Evolutionary conservation across 441 rosid genomes (phyloP).

Genomic region (Theobroma grandiflorum): DNA sequence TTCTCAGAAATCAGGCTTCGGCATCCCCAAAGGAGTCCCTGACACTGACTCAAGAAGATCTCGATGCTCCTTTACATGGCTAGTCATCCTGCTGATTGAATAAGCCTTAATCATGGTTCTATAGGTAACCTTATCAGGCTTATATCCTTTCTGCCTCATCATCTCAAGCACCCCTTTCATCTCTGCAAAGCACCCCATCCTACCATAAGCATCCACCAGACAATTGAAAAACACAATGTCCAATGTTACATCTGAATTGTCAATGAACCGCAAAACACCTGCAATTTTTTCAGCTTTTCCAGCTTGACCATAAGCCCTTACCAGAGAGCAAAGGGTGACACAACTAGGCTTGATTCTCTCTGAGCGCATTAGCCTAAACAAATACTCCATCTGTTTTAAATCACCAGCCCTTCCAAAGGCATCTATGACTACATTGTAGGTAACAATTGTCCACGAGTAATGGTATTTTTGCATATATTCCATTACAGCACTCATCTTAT

Average conservation of each 20-base stretch:
- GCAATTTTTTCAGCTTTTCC: slow-evolving; percentile 71
- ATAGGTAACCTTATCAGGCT: slow-evolving; percentile 81
- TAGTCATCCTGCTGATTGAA: slow-evolving; percentile 67
- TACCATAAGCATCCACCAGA: slow-evolving; percentile 87
- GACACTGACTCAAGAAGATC: slow-evolving; percentile 47
- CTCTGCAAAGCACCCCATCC: slow-evolving; percentile 77
- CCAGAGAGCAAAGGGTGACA: slow-evolving; percentile 83
- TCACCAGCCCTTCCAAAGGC: slow-evolving; percentile 91
- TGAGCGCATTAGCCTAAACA: slow-evolving; percentile 84
- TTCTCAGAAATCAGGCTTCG: slow-evolving; percentile 63
- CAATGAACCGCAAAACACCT: slow-evolving; percentile 74
- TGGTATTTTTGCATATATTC: slow-evolving; percentile 93
- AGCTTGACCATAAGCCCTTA: slow-evolving; percentile 81
- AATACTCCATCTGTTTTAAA: slow-evolving; percentile 86
- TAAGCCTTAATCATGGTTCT: slow-evolving; percentile 89
- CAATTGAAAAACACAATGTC: slow-evolving; percentile 89
- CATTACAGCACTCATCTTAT: slow-evolving; percentile 93
- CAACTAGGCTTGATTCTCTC: slow-evolving; percentile 86
- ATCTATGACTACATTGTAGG: slow-evolving; percentile 89
- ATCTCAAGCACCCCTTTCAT: slow-evolving; percentile 83
- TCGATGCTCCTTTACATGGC: slow-evolving; percentile 66
- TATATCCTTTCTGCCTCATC: slow-evolving; percentile 73
- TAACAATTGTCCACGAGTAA: slow-evolving; percentile 89
- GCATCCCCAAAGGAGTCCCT: slow-evolving; percentile 39
- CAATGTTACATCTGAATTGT: slow-evolving; percentile 74